Percentiles rank a stretch among this genome's conserved stretches.
These are phyloP conservation scores for Chamaecyparis obtusa DNA, from an alignment of 75 land plant species.

Conservation along the genomic window DNA sequence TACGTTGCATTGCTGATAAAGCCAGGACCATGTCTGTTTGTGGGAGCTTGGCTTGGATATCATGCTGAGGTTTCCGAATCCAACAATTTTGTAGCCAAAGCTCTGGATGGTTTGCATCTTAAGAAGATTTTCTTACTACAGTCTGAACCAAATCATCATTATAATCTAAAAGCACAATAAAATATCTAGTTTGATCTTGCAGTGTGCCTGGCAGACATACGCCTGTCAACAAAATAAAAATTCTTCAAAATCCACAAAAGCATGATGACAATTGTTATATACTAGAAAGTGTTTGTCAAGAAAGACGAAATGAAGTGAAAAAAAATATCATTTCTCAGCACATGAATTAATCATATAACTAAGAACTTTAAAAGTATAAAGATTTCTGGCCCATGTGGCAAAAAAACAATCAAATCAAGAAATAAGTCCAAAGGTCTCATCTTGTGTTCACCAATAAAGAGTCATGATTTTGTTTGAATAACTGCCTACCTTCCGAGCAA, in stretches of 20 bases:
- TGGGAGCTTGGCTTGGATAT: neutral
- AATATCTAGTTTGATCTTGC: neutral
- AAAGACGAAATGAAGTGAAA: neutral
- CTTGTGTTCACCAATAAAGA: too few relatives aligned
- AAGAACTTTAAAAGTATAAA: too few relatives aligned
- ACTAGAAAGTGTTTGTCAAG: too few relatives aligned
- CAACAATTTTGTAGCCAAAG: neutral
- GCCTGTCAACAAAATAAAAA: neutral
- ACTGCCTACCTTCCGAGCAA: too few relatives aligned
- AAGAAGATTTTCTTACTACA: neutral
- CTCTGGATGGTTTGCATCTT: neutral
- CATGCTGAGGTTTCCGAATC: neutral
- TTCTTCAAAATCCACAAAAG: too few relatives aligned
- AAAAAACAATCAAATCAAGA: too few relatives aligned
- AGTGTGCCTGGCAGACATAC: neutral
- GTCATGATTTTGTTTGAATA: too few relatives aligned
- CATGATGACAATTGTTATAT: too few relatives aligned
- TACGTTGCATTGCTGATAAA: neutral
- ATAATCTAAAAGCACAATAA: neutral
- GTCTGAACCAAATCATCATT: neutral
- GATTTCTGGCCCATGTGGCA: too few relatives aligned
- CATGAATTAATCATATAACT: neutral
- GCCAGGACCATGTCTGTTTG: neutral
- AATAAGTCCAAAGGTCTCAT: too few relatives aligned
- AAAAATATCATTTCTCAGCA: neutral